Conservation (phyloP, 1,284 basidiomycete species). For the Tilletiopsis washingtonensis region DNA sequence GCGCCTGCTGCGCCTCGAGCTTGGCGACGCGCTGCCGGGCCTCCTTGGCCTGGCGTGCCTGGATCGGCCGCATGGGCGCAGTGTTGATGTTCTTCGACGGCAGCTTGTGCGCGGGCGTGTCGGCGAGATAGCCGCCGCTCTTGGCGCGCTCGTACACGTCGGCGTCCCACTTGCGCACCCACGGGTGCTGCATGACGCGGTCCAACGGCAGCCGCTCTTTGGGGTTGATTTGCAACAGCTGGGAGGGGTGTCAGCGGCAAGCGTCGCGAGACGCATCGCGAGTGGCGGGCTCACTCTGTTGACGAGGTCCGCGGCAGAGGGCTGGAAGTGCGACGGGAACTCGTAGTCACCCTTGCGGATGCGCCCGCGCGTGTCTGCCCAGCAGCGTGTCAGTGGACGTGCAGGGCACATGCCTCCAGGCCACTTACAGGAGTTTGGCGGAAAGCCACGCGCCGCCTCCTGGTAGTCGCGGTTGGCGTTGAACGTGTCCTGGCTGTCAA, state of each 20-base stretch:
- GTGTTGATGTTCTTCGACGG: too few species aligned
- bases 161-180: slow-evolving; percentile 71
- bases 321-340: not conserved
- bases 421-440: not conserved
- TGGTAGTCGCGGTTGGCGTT: slow-evolving; percentile 1
- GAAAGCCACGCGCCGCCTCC: not conserved
- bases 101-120: not conserved
- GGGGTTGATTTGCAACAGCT: slow-evolving; percentile 83
- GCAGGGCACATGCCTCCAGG: too few species aligned
- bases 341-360: not conserved
- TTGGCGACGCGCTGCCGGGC: too few species aligned
- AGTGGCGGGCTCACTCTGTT: not conserved
- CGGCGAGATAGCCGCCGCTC: slow-evolving; percentile 5
- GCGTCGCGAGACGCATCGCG: not conserved
- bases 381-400: too few species aligned
- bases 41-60: too few species aligned
- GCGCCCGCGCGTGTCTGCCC: not conserved
- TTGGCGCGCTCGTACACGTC: slow-evolving; percentile 29
- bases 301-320: not conserved
- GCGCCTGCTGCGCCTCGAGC: too few species aligned
- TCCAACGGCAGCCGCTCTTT: slow-evolving; percentile 69
- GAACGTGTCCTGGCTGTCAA: slow-evolving; percentile 60
- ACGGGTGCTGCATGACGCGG: slow-evolving; percentile 79
- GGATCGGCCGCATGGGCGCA: too few species aligned
- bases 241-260: slow-evolving; percentile 5